Conservation (phyloP, 805 yeast genomes). For the Cephaloascus albidus region DNA sequence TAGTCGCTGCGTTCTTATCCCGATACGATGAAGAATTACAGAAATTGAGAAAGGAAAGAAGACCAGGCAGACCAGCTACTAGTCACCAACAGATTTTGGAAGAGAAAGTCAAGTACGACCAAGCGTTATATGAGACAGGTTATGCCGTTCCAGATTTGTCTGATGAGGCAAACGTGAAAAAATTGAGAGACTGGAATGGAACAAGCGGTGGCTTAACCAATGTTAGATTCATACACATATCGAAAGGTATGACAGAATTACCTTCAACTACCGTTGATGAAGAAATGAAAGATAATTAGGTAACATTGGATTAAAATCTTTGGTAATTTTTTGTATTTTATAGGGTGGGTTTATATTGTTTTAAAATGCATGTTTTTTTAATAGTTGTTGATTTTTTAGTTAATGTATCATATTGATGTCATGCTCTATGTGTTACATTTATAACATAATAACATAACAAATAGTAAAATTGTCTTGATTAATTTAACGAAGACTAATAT, state of each 20-base stretch:
- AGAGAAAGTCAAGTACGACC: conserved; percentile 51
- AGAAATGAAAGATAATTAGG: conserved; percentile 8
- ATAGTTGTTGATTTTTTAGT: no score
- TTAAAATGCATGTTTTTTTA: no score
- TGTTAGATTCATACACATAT: conserved; percentile 37
- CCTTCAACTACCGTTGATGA: conserved; percentile 11
- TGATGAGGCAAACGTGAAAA: conserved; percentile 46
- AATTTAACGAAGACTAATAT: no score
- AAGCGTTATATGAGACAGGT: conserved; percentile 59
- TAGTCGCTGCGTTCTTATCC: conserved; percentile 52
- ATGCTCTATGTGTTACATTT: no score
- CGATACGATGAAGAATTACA: conserved; percentile 73
- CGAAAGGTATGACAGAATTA: conserved; percentile 16
- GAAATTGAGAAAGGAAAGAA: conserved; percentile 49
- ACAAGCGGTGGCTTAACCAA: conserved; percentile 68
- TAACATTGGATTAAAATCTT: neutral
- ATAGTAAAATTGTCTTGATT: no score
- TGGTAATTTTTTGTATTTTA: neutral
- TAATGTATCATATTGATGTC: no score
- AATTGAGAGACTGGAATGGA: conserved; percentile 71
- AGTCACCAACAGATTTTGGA: conserved; percentile 62
- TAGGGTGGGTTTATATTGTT: neutral
- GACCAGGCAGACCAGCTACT: conserved; percentile 83
- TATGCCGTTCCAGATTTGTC: conserved; percentile 63
- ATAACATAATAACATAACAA: no score